Evolutionary conservation across 2,329 filamentous ascomycete genomes (phyloP), one percentile per base, ranked within the genome.

Genomic region (Claviceps paspali): DNA sequence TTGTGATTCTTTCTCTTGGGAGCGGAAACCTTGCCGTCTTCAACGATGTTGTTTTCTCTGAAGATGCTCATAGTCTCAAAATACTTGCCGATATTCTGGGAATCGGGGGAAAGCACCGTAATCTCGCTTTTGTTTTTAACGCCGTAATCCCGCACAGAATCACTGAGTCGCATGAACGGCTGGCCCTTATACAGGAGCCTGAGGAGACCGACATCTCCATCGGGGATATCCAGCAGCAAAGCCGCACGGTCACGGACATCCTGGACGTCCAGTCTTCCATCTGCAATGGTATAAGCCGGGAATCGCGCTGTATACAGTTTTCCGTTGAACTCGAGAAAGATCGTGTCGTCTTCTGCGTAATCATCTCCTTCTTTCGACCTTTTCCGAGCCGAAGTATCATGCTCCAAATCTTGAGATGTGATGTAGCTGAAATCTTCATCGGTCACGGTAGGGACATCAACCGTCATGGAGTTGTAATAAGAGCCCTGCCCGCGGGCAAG

Each of bases 361-460:
- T 29, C n/a, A 12, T 17, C 28, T 10, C 18, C 32, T 8, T 31
- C 29, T 15, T n/a, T 32, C 7, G 34, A 26, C 29, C 28, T 21
- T 18, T 30, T 26, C 30, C 27, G 31, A 11, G 29, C 9, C 45
- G 53, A 47, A 42, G 52, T 56, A 19, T 56, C 55, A 26, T 62
- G 57, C 42, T 73, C 66, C 28, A 86, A 56, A 49, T 87, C 81
- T 49, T 82, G 74, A 21, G 77, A 76, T n/a, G 81, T 85, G 52
- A 87, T 86, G 62, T 88, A 87, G 53, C 75, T 79, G 56, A 77
- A 88, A 60, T 87, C 82, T 24, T 79, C 73, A 47, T 85, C 79
- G 48, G 74, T 81, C 41, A 87, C 76, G 45, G 76, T 68, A 23
- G 76, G 71, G 8, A 67, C 58, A 29, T 65, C 62, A 32, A 62